These are phyloP conservation scores for Rosa hybrid DNA, from an alignment of 331 rosid species.

Conservation along the genomic window DNA sequence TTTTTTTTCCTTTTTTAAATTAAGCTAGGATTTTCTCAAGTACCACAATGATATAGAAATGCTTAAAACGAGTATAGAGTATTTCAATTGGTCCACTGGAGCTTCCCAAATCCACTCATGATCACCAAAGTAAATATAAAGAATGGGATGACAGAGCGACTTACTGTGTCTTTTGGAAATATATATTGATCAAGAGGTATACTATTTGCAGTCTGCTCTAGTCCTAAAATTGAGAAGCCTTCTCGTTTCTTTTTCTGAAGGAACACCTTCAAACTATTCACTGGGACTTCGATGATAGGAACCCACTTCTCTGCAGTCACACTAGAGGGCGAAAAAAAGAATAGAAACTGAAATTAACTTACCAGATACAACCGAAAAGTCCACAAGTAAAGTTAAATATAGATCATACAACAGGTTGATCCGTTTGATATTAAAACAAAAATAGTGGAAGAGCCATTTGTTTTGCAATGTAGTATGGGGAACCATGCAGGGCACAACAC, in stretches of 20 bases:
- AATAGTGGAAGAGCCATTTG: not conserved
- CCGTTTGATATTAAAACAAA: not conserved
- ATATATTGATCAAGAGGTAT: slow-evolving; percentile 71
- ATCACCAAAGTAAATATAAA: not conserved
- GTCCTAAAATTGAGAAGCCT: slow-evolving; percentile 92
- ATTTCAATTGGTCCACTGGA: not conserved
- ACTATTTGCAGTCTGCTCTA: slow-evolving; percentile 98
- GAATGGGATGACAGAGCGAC: slow-evolving; percentile 26
- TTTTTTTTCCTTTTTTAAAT: not conserved
- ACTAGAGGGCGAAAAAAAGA: slow-evolving; percentile 45
- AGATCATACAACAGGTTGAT: not conserved
- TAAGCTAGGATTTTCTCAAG: not conserved
- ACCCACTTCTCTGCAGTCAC: slow-evolving; percentile 99
- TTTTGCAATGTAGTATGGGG: not conserved
- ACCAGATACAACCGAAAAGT: not conserved
- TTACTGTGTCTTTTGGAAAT: slow-evolving; percentile 75
- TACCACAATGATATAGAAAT: not conserved
- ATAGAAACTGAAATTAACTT: not conserved
- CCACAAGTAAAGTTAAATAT: not conserved
- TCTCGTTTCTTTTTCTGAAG: slow-evolving; percentile 84
- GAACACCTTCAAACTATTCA: slow-evolving; percentile 72
- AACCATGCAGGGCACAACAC: not conserved
- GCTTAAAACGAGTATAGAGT: not conserved
- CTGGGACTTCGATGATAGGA: slow-evolving; percentile 88
- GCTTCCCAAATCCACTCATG: not conserved